Evolutionary conservation across 441 rosid species (phyloP).

Genomic region (Populus hybrid): DNA sequence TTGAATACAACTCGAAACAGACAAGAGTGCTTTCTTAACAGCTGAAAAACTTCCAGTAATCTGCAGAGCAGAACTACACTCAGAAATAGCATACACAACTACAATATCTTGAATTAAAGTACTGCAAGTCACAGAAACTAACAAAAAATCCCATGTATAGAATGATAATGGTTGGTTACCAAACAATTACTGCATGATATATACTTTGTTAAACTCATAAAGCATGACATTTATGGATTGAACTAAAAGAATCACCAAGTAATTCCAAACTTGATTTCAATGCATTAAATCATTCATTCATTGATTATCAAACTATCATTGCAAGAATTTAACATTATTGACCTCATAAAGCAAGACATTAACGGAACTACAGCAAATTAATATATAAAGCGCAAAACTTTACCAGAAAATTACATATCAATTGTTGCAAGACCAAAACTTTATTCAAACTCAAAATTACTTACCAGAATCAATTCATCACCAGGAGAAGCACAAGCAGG

Average conservation of each 20-base stretch:
- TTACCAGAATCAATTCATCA: conserved; percentile 77
- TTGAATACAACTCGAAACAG: neutral
- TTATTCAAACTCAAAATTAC: neutral
- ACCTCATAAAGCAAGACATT: neutral
- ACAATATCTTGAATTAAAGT: neutral
- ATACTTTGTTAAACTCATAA: neutral
- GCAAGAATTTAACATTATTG: neutral
- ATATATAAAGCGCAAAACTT: neutral
- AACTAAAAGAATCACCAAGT: neutral
- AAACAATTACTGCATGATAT: neutral
- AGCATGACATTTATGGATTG: neutral
- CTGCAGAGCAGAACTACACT: neutral
- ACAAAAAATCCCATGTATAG: neutral
- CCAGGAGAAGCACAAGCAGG: conserved; percentile 55
- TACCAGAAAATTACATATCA: neutral
- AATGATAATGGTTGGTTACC: neutral
- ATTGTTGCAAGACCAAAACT: neutral
- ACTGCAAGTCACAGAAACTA: neutral
- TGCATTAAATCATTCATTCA: neutral
- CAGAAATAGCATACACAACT: neutral
- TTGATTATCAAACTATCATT: neutral
- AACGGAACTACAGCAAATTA: neutral
- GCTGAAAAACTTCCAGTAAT: neutral
- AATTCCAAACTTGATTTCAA: neutral
- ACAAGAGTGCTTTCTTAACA: neutral